Base-by-base conservation (phyloP, 164 flowering plant genomes). In the Kalanchoe fedtschenkoi region DNA sequence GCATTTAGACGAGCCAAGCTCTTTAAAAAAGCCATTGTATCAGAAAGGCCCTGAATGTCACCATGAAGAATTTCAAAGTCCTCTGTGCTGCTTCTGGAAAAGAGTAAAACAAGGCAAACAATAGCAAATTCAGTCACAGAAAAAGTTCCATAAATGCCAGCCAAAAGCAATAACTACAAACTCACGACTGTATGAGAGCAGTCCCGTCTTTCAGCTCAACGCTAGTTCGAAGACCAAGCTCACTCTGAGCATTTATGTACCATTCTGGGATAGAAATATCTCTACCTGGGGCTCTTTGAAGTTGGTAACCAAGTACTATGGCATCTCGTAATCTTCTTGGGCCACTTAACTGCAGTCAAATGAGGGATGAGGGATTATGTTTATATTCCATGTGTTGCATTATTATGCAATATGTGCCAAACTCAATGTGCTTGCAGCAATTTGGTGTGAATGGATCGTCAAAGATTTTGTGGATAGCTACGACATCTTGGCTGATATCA, bases 251-350 rank as follows among this genome's bases (percentile, higher is more conserved):
- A 76, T 68, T 78, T 60, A 91, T 64, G 77, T 88, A 95, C 99
- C 99, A 95, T 26, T 95, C 96, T 47, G 97, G 99, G 58, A 95
- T 87, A 62, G 75, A 66, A 44, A 91, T 75, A 79, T 95, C 97
- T 64, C 95, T 80, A 34, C 93, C 97, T 38, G 96, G 87, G 22
- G 74, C 81, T 72, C 99, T 78, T 77, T 90, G 99, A 30, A 95
- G 78, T 71, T 95, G 89, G 80, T 83, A 91, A 19, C 99, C 99
- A 55, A 95, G 96, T 66, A 95, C 78, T 61, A 95, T 91, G 21
- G 99, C 99, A 83, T 95, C 99, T 38, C 97, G 91, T 69, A 95
- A 74, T 78, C 99, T 87, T 75, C 97, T 84, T 62, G 93, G 89
- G 21, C 99, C 99, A 68, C 97, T 90, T 44, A 87, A 65, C 99